Percentiles rank a stretch among this genome's conserved stretches.
These are phyloP conservation scores for Diaporthe vexans DNA, from an alignment of 2,329 filamentous ascomycete species.

Conservation along the genomic window DNA sequence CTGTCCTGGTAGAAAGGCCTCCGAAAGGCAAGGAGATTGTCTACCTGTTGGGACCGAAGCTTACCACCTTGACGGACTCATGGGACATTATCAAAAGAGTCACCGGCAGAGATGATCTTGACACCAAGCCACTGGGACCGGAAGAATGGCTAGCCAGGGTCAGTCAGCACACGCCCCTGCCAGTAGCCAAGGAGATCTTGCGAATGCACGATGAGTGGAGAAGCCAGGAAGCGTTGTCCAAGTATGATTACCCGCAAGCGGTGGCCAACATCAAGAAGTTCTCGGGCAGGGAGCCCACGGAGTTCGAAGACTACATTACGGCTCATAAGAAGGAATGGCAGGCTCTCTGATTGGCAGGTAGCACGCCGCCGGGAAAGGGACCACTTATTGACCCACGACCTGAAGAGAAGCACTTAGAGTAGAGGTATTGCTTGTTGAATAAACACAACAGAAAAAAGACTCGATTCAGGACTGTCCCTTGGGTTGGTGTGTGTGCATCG, in stretches of 20 bases:
- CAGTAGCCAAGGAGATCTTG: slow-evolving; percentile 3
- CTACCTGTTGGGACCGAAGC: slow-evolving; percentile 54
- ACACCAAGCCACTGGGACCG: slow-evolving; percentile 34
- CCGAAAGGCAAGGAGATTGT: slow-evolving; percentile 49
- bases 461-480: background rate
- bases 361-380: too few species aligned
- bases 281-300: slow-evolving; percentile 27
- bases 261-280: slow-evolving; percentile 39
- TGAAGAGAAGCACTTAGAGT: background rate
- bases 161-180: background rate
- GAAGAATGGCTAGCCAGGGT: slow-evolving; percentile 3
- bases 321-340: slow-evolving; percentile 39
- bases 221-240: background rate
- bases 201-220: background rate
- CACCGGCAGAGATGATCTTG: slow-evolving; percentile 49
- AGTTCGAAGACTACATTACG: slow-evolving; percentile 37
- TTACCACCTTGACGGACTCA: slow-evolving; percentile 49
- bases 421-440: background rate
- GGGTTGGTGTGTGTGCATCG: background rate
- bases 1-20: slow-evolving; percentile 53
- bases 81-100: slow-evolving; percentile 48
- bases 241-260: background rate
- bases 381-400: background rate
- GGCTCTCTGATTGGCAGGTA: slow-evolving; percentile 1
- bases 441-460: background rate